These are phyloP conservation scores for Termitomyces sp. DNA, from an alignment of 768 basidiomycete species.

Conservation along the genomic window DNA sequence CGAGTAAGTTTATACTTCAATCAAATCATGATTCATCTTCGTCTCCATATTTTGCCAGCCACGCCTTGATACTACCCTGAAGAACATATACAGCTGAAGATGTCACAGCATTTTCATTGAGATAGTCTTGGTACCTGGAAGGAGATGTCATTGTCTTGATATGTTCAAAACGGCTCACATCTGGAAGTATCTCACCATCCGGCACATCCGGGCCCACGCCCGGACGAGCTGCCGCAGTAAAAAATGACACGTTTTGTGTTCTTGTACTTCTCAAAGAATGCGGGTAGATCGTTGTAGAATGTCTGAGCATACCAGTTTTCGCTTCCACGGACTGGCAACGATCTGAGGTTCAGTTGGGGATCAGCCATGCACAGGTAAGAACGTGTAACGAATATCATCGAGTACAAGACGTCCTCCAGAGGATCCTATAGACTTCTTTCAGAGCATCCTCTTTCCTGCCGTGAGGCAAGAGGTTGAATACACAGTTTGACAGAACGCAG, in stretches of 20 bases:
- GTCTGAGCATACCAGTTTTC: constrained; percentile 48
- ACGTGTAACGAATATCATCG: constrained; percentile 41
- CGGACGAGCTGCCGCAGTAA: constrained; percentile 51
- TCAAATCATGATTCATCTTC: constrained; percentile 29
- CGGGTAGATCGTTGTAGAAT: constrained; percentile 44
- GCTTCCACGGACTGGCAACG: constrained; percentile 50
- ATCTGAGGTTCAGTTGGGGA: constrained; percentile 31
- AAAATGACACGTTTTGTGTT: constrained; percentile 46
- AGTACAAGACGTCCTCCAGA: constrained; percentile 57
- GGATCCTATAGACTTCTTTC: constrained; percentile 46
- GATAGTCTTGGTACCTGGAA: constrained; percentile 50
- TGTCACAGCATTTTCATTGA: constrained; percentile 28
- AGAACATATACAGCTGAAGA: constrained; percentile 40
- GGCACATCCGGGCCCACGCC: constrained; percentile 55
- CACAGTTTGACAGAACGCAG: constrained; percentile 58
- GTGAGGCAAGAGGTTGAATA: constrained; percentile 47
- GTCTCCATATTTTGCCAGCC: constrained; percentile 34
- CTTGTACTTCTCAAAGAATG: constrained; percentile 40
- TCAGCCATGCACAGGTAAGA: too few species aligned
- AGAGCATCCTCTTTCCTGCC: constrained; percentile 41
- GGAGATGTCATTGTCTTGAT: background rate
- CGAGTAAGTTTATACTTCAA: constrained; percentile 20
- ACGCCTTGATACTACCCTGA: constrained; percentile 42
- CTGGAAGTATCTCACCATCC: constrained; percentile 43
- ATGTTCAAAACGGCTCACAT: background rate